Conservation (phyloP, 345 rosid genomes). For the Kandelia obovata region DNA sequence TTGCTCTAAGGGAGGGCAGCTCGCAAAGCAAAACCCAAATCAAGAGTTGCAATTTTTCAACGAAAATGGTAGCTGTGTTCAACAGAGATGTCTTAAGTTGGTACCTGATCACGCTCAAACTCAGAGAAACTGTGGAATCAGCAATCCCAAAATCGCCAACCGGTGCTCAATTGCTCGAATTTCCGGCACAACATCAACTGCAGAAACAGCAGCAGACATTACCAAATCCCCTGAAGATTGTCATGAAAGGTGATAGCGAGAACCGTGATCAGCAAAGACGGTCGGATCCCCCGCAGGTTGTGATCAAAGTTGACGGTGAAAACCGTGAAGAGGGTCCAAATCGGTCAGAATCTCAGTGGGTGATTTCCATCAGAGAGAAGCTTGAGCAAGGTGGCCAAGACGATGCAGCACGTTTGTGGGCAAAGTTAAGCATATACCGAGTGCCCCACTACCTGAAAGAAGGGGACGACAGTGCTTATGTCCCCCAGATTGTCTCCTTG, state of each 20-base stretch:
- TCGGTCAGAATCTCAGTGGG: conserved; percentile 58
- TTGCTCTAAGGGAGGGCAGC: background rate
- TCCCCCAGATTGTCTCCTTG: conserved; percentile 71
- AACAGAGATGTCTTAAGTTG: conserved; percentile 66
- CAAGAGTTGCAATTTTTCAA: background rate
- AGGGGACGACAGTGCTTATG: conserved; percentile 70
- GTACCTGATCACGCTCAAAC: conserved; percentile 69
- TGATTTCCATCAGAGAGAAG: conserved; percentile 55
- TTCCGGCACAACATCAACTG: conserved; percentile 23
- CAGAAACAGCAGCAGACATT: conserved; percentile 26
- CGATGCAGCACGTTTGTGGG: conserved; percentile 58
- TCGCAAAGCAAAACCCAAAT: conserved; percentile 7
- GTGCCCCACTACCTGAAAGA: conserved; percentile 56
- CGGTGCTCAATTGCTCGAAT: conserved; percentile 18
- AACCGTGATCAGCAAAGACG: conserved; percentile 15
- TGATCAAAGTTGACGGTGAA: conserved; percentile 22
- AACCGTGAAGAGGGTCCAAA: conserved; percentile 21
- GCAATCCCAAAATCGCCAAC: conserved; percentile 27
- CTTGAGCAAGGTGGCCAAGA: conserved; percentile 62
- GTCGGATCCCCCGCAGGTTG: conserved; percentile 26
- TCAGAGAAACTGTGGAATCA: conserved; percentile 60
- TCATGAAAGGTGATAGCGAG: conserved; percentile 14
- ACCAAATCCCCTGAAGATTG: conserved; percentile 28
- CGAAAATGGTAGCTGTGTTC: conserved; percentile 60
- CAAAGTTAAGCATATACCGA: conserved; percentile 49